Evolutionary conservation across 225 moss, liverwort and hornwort species (phyloP).

Genomic region (Anthoceros angustus): DNA sequence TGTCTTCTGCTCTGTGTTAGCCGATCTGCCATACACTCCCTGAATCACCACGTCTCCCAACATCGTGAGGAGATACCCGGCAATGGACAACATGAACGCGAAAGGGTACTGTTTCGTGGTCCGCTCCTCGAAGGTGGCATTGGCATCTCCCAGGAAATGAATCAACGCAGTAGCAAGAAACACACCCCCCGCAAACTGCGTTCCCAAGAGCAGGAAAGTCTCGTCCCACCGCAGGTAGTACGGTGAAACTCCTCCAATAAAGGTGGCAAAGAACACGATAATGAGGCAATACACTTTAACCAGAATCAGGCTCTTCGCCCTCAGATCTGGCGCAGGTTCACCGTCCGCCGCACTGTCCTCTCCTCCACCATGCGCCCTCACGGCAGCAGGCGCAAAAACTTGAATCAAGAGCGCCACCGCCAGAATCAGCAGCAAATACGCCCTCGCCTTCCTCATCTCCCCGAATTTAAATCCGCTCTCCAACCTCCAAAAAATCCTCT

Average conservation of each 20-base stretch:
- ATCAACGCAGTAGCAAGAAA: slow-evolving; percentile 78
- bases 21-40: slow-evolving; percentile 13
- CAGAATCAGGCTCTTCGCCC: slow-evolving; percentile 25
- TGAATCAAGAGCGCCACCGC: slow-evolving; percentile 12
- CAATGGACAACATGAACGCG: slow-evolving; percentile 60
- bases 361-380: slow-evolving; percentile 14
- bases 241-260: slow-evolving; percentile 44
- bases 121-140: slow-evolving; percentile 25
- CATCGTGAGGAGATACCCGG: slow-evolving; percentile 61
- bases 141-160: slow-evolving; percentile 58
- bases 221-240: slow-evolving; percentile 64
- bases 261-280: slow-evolving; percentile 69
- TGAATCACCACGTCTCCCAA: slow-evolving; percentile 54
- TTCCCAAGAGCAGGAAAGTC: slow-evolving; percentile 56
- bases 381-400: slow-evolving; percentile 7
- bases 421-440: slow-evolving; percentile 9
- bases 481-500: background rate
- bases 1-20: slow-evolving; percentile 5
- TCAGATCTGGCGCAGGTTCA: slow-evolving; percentile 7
- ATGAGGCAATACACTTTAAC: slow-evolving; percentile 53
- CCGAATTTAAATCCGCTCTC: background rate
- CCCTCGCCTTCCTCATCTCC: background rate
- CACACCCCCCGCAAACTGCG: slow-evolving; percentile 71
- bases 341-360: background rate
- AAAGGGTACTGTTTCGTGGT: slow-evolving; percentile 31